Base-by-base conservation (phyloP, 2,329 filamentous ascomycete genomes). In the Neofusicoccum sp. region DNA sequence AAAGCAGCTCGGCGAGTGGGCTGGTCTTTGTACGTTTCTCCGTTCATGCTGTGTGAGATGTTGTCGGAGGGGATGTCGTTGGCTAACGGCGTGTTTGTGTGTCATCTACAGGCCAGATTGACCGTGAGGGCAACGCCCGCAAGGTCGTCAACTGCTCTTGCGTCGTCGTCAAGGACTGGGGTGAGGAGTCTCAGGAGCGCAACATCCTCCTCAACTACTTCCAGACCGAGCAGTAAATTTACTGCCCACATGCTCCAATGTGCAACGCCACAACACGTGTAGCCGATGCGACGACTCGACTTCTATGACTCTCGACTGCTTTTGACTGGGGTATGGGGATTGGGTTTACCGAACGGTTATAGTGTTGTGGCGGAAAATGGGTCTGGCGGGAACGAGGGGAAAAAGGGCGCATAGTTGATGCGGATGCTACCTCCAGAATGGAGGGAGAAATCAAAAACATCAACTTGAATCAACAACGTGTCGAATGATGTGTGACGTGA, bases 121-220 rank as follows among this genome's bases (percentile, higher is more conserved):
- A 99, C 86, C 94, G 95, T 79, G 95, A 99, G 85, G 95, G 95
- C 76, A 99, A 99, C 84, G 93, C 95, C 77, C 92, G 95, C 84
- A 99, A 99, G 90, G 94, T 99, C 74, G 95, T 99, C 86, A 99
- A 99, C 91, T 99, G 95, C 93, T 98, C 94, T 79, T 98, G 95
- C 87, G 95, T 99, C 77, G 95, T 99, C 68, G 95, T 99, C 78
- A 94, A 95, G 87, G 93, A 99, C 84, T 99, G 95, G 95, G 95
- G 95, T 88, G 95, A 98, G 89, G 95, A 99, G 87, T 96, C 91
- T 73, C 93, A 96, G 86, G 95, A 99, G 89, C 93, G 95, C 80
- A 92, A 89, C 78, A 93, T 98, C 83, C 91, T 99, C 80, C 92
- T 99, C 83, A 97, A 99, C 90, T 99, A 99, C 91, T 98, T 99